Evolutionary conservation across 306 rosid species (phyloP), one percentile per base, ranked within the genome.

Genomic region (Gleditsia sinensis): DNA sequence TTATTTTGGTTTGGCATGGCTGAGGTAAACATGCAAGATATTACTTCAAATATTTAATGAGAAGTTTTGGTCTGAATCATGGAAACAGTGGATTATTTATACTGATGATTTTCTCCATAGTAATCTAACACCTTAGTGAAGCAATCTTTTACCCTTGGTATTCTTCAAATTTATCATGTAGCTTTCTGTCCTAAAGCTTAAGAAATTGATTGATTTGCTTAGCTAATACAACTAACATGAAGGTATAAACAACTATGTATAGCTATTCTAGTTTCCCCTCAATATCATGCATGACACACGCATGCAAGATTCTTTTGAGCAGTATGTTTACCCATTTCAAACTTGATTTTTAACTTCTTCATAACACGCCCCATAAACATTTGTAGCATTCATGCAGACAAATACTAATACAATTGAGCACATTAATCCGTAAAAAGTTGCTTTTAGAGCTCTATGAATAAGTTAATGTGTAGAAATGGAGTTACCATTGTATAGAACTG

Each of bases 1-100:
- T 58, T 92, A 17, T 81, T 81, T 74, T 92, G 99, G 99, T 53
- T 48, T 67, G 97, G 96, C 69, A 82, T 94, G 96, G 99, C 96
- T n/a, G 96, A 92, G 99, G 99, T 94, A 87, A 82, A 54, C 67
- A 48, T 69, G 50, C 64, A 46, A 67, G 33, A 60, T n/a, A 45
- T 53, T 24, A 53, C 73, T 71, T 60, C 72, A 25, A 25, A 43
- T 79, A 55, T 42, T 53, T 13, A 24, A 43, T 32, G 59, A n/a
- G 30, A 46, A 64, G 64, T 17, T 57, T 50, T 65, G 57, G 43
- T 69, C 65, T 74, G 53, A 62, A 69, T 51, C 33, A 49, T 23
- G 11, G 46, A 67, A 20, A 72, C 48, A 51, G 62, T 76, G 63
- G 62, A 30, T 64, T 71, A 17, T 50, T 21, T 58, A 61, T 17